Evolutionary conservation across 2,329 filamentous ascomycete genomes (phyloP).

Genomic region (Microsporum audouinii): DNA sequence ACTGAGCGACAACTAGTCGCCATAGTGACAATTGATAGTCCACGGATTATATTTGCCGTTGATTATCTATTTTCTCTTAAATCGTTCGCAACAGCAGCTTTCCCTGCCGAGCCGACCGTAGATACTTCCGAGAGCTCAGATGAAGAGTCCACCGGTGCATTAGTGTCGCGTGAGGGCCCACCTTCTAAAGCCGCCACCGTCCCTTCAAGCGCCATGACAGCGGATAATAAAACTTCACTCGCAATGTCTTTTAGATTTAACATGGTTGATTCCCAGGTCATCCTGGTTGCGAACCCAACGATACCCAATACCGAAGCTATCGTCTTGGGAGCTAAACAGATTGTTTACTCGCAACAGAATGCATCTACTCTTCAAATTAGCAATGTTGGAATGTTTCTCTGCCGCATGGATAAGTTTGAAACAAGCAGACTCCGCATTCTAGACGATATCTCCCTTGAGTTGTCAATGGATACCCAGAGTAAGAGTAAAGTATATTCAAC

Average conservation of each 20-base stretch:
- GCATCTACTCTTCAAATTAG: conserved; percentile 87
- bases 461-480: conserved; percentile 67
- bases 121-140: conserved; percentile 23
- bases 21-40: conserved; percentile 88
- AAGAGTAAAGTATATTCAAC: conserved; percentile 49
- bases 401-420: conserved; percentile 96
- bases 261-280: conserved; percentile 89
- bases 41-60: conserved; percentile 83
- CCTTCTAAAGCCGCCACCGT: neutral
- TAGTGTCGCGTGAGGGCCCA: neutral
- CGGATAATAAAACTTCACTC: conserved; percentile 37
- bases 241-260: conserved; percentile 82
- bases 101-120: conserved; percentile 43
- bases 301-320: conserved; percentile 88
- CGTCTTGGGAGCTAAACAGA: conserved; percentile 85
- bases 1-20: conserved; percentile 72
- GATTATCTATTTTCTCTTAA: conserved; percentile 91
- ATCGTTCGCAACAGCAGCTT: conserved; percentile 63
- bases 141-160: conserved; percentile 28
- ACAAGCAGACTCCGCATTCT: conserved; percentile 80
- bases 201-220: neutral
- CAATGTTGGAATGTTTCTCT: conserved; percentile 94
- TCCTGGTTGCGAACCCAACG: conserved; percentile 87
- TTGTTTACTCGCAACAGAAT: conserved; percentile 86
- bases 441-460: conserved; percentile 87